Conservation (phyloP, 2,329 filamentous ascomycete species). For the Cordyceps cateniannulata region DNA sequence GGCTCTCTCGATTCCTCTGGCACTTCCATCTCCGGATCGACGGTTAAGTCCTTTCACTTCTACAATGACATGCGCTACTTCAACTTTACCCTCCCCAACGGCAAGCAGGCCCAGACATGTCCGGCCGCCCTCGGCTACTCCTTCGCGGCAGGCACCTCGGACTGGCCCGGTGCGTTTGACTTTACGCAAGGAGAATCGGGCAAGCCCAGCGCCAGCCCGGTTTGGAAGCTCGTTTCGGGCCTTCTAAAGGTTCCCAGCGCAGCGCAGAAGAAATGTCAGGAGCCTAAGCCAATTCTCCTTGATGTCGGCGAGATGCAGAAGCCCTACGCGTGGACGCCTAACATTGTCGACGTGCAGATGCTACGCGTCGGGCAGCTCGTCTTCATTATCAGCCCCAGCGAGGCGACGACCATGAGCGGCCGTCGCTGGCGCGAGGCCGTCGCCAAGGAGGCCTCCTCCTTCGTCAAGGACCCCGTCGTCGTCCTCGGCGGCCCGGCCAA, state of each 20-base stretch:
- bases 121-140: slow-evolving; percentile 85
- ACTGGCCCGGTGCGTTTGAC: slow-evolving; percentile 86
- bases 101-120: slow-evolving; percentile 65
- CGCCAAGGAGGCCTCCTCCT: slow-evolving; percentile 39
- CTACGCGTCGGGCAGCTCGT: slow-evolving; percentile 79
- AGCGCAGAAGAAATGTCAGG: slow-evolving; percentile 69
- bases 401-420: slow-evolving; percentile 89
- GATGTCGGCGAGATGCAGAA: slow-evolving; percentile 75
- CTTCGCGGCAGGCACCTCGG: slow-evolving; percentile 87
- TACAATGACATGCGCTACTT: slow-evolving; percentile 78
- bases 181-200: slow-evolving; percentile 82
- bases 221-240: slow-evolving; percentile 73
- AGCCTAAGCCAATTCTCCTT: slow-evolving; percentile 75
- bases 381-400: slow-evolving; percentile 77
- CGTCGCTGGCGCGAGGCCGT: slow-evolving; percentile 77
- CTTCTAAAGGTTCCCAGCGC: slow-evolving; percentile 64
- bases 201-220: slow-evolving; percentile 60
- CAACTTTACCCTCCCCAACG: slow-evolving; percentile 67
- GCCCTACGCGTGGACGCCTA: slow-evolving; percentile 85
- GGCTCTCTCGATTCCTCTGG: slow-evolving; percentile 40
- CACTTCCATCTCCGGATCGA: slow-evolving; percentile 52
- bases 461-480: slow-evolving; percentile 58
- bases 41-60: slow-evolving; percentile 76
- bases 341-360: slow-evolving; percentile 83
- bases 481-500: slow-evolving; percentile 87